Percentiles rank a stretch among this genome's conserved stretches.
These are phyloP conservation scores for Raffaelea ambrosiae DNA, from an alignment of 2,329 filamentous ascomycete genomes.

Conservation along the genomic window DNA sequence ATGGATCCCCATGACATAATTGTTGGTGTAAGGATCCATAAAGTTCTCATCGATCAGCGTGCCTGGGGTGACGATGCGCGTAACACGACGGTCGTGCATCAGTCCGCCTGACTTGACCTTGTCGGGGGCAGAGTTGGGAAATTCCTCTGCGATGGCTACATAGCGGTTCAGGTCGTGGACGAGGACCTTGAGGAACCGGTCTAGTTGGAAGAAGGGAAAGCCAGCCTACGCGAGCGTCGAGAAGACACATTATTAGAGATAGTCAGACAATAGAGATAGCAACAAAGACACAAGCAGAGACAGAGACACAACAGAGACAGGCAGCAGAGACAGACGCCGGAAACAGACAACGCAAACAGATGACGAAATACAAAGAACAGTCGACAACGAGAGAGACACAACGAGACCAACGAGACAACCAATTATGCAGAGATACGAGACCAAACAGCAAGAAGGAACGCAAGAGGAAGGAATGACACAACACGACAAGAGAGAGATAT, in stretches of 20 bases:
- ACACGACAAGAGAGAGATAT: too few species aligned
- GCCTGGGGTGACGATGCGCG: conserved; percentile 84
- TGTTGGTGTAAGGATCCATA: conserved; percentile 88
- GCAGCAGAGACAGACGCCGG: not conserved
- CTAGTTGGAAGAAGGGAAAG: conserved; percentile 87
- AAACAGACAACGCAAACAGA: too few species aligned
- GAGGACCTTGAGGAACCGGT: conserved; percentile 84
- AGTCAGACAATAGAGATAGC: conserved; percentile 6
- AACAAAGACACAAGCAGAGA: not conserved
- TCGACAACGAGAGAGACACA: not conserved
- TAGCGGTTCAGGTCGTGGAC: conserved; percentile 86
- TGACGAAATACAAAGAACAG: too few species aligned
- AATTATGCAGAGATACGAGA: not conserved
- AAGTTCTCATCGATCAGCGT: conserved; percentile 97
- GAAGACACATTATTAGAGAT: too few species aligned
- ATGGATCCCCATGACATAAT: conserved; percentile 80
- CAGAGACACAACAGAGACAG: not conserved
- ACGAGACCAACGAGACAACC: not conserved
- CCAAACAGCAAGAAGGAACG: too few species aligned
- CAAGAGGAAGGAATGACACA: too few species aligned
- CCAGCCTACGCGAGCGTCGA: conserved; percentile 47
- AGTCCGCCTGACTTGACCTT: conserved; percentile 69
- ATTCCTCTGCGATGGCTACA: conserved; percentile 92
- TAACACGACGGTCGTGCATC: conserved; percentile 76
- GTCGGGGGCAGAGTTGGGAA: conserved; percentile 61